phyloP scores from a whole-genome alignment of 805 yeast genomes.

The Alloascoidea hylecoeti region DNA sequence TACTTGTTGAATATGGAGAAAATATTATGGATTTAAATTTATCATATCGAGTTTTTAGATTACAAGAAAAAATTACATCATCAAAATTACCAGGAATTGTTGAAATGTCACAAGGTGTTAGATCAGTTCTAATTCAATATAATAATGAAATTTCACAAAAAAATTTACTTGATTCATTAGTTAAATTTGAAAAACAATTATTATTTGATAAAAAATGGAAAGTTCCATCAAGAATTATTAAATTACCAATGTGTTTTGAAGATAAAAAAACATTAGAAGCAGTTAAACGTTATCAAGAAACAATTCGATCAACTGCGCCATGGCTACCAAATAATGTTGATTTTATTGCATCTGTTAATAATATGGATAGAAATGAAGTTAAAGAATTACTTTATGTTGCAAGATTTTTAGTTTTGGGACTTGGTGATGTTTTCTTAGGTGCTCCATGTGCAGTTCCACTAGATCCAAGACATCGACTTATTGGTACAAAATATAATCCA shows the following conservation, averaged over 20 bases:
- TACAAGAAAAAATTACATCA: slow-evolving; percentile 56
- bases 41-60: slow-evolving; percentile 72
- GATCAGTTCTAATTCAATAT: slow-evolving; percentile 84
- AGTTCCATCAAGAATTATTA: slow-evolving; percentile 69
- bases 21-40: slow-evolving; percentile 73
- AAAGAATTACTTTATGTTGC: slow-evolving; percentile 81
- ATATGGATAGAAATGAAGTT: slow-evolving; percentile 60
- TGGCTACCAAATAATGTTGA: slow-evolving; percentile 98
- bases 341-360: slow-evolving; percentile 83
- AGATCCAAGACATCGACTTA: slow-evolving; percentile 87
- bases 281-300: slow-evolving; percentile 82
- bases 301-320: slow-evolving; percentile 86
- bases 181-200: slow-evolving; percentile 66
- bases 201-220: slow-evolving; percentile 70
- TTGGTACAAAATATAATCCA: slow-evolving; percentile 93
- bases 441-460: slow-evolving; percentile 98
- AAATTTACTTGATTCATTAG: slow-evolving; percentile 44
- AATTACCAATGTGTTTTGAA: slow-evolving; percentile 93
- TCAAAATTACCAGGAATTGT: slow-evolving; percentile 64
- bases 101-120: slow-evolving; percentile 95
- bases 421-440: slow-evolving; percentile 95
- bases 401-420: slow-evolving; percentile 80
- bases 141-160: slow-evolving; percentile 48
- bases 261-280: slow-evolving; percentile 82
- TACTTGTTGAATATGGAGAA: slow-evolving; percentile 88